These are phyloP conservation scores for Silene vulgaris DNA, from an alignment of 179 eudicot species.

Conservation along the genomic window DNA sequence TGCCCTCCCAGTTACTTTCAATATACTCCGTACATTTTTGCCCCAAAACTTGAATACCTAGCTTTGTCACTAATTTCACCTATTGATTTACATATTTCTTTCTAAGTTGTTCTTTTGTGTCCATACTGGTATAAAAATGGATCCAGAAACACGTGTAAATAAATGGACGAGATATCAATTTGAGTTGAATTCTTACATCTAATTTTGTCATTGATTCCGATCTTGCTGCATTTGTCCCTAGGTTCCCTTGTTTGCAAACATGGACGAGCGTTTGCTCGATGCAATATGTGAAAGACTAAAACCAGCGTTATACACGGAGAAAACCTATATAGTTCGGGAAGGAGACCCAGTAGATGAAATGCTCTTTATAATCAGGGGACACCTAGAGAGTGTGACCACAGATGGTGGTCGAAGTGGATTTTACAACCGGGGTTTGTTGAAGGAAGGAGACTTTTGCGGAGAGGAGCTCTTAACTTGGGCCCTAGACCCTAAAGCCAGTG, in stretches of 20 bases:
- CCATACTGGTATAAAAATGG: not conserved
- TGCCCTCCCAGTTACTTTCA: no score
- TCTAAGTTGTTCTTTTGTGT: no score
- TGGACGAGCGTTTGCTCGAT: constrained; percentile 48
- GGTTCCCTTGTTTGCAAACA: constrained; percentile 48
- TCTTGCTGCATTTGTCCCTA: constrained; percentile 1
- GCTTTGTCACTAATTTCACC: no score
- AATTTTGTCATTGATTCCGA: not conserved
- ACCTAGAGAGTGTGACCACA: constrained; percentile 51
- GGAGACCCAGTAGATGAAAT: constrained; percentile 53
- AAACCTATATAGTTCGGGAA: constrained; percentile 42
- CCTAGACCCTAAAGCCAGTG: constrained; percentile 43
- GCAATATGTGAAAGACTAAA: constrained; percentile 45
- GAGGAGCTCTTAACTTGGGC: constrained; percentile 61
- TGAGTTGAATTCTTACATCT: not conserved
- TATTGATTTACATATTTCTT: no score
- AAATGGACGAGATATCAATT: not conserved
- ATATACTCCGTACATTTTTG: no score
- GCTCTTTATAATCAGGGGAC: constrained; percentile 49
- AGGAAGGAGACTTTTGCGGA: constrained; percentile 54
- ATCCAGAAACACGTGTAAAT: not conserved
- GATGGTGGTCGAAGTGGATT: constrained; percentile 59
- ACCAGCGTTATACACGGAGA: constrained; percentile 43
- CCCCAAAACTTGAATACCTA: no score
- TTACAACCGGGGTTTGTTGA: constrained; percentile 45